A percentile compares a stretch with the other conserved stretches of the same genome.
These are phyloP conservation scores for Cutaneotrichosporon spelunceum DNA, from an alignment of 1,284 basidiomycete genomes.

Conservation along the genomic window DNA sequence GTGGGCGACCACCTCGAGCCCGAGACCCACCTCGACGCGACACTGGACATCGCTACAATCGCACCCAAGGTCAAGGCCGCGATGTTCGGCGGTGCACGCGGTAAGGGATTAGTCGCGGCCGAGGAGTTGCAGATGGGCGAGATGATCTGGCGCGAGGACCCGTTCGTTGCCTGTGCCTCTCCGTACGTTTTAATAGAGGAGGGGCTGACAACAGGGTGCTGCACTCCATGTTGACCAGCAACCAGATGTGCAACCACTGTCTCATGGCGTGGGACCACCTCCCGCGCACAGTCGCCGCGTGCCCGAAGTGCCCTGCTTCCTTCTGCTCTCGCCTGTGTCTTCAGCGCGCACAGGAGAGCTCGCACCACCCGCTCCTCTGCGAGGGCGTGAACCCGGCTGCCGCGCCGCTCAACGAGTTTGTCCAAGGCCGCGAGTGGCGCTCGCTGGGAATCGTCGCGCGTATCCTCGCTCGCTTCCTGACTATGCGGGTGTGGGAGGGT, in stretches of 20 bases:
- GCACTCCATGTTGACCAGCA: slow-evolving; percentile 22
- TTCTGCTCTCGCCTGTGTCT: slow-evolving; percentile 79
- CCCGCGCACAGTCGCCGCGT: slow-evolving; percentile 33
- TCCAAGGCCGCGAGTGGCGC: slow-evolving; percentile 64
- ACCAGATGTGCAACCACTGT: slow-evolving; percentile 42
- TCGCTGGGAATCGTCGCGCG: slow-evolving; percentile 69
- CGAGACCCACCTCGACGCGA: slow-evolving; percentile 63
- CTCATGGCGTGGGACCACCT: slow-evolving; percentile 31
- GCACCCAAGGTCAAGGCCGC: slow-evolving; percentile 64
- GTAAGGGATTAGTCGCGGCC: slow-evolving; percentile 76
- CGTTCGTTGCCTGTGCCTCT: slow-evolving; percentile 49
- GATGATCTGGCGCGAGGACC: slow-evolving; percentile 71
- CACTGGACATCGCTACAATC: slow-evolving; percentile 62
- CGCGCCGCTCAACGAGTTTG: slow-evolving; percentile 61
- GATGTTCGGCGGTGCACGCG: slow-evolving; percentile 68
- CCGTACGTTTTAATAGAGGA: slow-evolving; percentile 35
- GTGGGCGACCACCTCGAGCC: slow-evolving; percentile 54
- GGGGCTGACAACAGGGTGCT: slow-evolving; percentile 25
- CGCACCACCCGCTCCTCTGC: slow-evolving; percentile 70
- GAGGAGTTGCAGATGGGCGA: slow-evolving; percentile 67
- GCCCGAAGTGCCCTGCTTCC: slow-evolving; percentile 52
- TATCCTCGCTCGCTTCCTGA: slow-evolving; percentile 62
- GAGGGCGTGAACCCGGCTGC: slow-evolving; percentile 68
- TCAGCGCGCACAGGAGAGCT: slow-evolving; percentile 54
- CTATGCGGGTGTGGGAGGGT: slow-evolving; percentile 60